Conservation (phyloP, 371 early-diverging fungal species). For the Syncephalastrum contaminatum region DNA sequence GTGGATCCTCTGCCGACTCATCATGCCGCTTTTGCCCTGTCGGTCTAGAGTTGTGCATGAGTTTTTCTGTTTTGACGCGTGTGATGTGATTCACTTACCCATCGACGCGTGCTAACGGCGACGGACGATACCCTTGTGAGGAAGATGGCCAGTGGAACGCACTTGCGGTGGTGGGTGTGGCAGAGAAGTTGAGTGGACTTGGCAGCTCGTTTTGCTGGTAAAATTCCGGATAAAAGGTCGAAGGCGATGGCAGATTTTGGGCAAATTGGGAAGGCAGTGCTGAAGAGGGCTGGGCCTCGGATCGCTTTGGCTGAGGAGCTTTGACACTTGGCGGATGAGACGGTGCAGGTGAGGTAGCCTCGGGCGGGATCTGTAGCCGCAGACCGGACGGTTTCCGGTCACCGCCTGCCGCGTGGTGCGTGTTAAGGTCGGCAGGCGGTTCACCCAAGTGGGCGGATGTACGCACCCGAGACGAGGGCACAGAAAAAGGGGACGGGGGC, state of each 20-base stretch:
- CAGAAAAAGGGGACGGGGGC: neutral
- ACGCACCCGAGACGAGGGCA: constrained; percentile 11
- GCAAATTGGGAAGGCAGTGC: constrained; percentile 65
- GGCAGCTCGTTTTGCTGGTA: constrained; percentile 65
- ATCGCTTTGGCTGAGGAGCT: constrained; percentile 12
- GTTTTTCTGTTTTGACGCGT: neutral
- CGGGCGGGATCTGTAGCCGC: constrained; percentile 44
- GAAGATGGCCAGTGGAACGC: constrained; percentile 62
- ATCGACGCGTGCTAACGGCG: constrained; percentile 16
- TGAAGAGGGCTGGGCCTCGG: constrained; percentile 24
- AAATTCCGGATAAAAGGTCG: constrained; percentile 73
- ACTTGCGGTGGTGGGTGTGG: constrained; percentile 53
- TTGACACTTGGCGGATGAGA: neutral
- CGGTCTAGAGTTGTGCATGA: neutral
- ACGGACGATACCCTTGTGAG: constrained; percentile 21
- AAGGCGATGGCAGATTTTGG: constrained; percentile 76
- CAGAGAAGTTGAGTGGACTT: constrained; percentile 65
- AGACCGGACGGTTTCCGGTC: constrained; percentile 39
- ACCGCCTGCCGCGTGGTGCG: neutral
- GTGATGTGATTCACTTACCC: constrained; percentile 3
- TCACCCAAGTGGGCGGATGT: constrained; percentile 1
- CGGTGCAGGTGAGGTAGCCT: constrained; percentile 2
- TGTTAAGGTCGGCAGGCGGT: too few relatives aligned
- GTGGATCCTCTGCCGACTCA: constrained; percentile 6
- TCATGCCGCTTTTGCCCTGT: constrained; percentile 13